Conservation (phyloP, 225 moss, liverwort and hornwort genomes). For the Climacium dendroides region DNA sequence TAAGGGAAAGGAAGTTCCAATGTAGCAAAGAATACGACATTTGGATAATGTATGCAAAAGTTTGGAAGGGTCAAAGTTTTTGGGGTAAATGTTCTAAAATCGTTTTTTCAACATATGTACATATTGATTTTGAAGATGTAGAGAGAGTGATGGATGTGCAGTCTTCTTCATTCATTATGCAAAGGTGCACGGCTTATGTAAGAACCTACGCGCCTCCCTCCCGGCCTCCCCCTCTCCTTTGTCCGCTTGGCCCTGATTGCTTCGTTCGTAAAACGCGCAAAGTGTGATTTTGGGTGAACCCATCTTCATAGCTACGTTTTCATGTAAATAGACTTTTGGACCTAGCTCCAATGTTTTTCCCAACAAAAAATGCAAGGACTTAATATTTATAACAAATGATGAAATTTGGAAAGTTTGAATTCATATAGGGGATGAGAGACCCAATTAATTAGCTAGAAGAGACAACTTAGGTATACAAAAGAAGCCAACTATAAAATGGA, state of each 20-base stretch:
- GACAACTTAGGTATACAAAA: not conserved
- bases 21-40: not conserved
- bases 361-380: not conserved
- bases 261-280: too few species aligned
- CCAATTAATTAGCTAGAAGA: too few species aligned
- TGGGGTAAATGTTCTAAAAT: not conserved
- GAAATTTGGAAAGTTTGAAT: not conserved
- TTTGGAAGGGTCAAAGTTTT: not conserved
- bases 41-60: not conserved
- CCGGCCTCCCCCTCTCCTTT: too few species aligned
- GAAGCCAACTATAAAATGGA: not conserved
- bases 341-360: accelerated
- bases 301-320: not conserved
- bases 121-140: not conserved
- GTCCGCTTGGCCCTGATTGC: too few species aligned
- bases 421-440: accelerated
- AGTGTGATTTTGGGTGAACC: accelerated
- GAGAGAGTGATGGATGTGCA: not conserved
- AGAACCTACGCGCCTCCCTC: too few species aligned
- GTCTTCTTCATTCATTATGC: too few species aligned
- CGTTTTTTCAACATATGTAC: not conserved
- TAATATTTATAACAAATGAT: not conserved
- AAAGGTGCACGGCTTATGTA: too few species aligned
- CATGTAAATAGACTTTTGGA: not conserved
- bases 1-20: too few species aligned